Evolutionary conservation across 2,329 filamentous ascomycete species (phyloP).

Genomic region (Dichotomopilus funicola): DNA sequence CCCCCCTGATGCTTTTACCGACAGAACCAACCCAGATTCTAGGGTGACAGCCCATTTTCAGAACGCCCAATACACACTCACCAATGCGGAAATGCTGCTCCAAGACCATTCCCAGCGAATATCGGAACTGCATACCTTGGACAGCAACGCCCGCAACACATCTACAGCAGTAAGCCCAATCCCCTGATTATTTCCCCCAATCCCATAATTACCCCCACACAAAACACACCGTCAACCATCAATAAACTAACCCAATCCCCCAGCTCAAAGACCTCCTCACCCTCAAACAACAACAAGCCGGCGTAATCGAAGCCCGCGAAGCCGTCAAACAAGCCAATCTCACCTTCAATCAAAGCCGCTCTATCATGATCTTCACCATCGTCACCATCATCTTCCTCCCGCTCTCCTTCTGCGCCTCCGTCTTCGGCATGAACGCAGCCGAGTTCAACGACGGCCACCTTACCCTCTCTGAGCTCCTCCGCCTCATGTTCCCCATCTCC

Average conservation of each 20-base stretch:
- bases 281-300: slow-evolving; percentile 41
- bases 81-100: slow-evolving; percentile 24
- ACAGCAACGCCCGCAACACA: slow-evolving; percentile 29
- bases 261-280: slow-evolving; percentile 35
- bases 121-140: slow-evolving; percentile 30
- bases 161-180: slow-evolving; percentile 28
- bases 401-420: slow-evolving; percentile 21
- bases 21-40: neutral
- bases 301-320: slow-evolving; percentile 38
- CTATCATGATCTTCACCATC: slow-evolving; percentile 41
- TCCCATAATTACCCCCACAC: neutral
- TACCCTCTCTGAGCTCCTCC: slow-evolving; percentile 12
- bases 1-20: neutral
- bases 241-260: too few relatives aligned
- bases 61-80: slow-evolving; percentile 11
- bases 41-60: slow-evolving; percentile 24
- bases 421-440: slow-evolving; percentile 23
- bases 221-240: too few relatives aligned
- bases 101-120: slow-evolving; percentile 26
- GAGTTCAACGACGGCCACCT: slow-evolving; percentile 20
- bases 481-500: slow-evolving; percentile 24
- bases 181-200: neutral
- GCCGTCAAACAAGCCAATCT: slow-evolving; percentile 35
- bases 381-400: slow-evolving; percentile 39
- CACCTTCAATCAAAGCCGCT: slow-evolving; percentile 35